phyloP scores from a whole-genome alignment of 768 basidiomycete species.

The Sistotremastrum suecicum region DNA sequence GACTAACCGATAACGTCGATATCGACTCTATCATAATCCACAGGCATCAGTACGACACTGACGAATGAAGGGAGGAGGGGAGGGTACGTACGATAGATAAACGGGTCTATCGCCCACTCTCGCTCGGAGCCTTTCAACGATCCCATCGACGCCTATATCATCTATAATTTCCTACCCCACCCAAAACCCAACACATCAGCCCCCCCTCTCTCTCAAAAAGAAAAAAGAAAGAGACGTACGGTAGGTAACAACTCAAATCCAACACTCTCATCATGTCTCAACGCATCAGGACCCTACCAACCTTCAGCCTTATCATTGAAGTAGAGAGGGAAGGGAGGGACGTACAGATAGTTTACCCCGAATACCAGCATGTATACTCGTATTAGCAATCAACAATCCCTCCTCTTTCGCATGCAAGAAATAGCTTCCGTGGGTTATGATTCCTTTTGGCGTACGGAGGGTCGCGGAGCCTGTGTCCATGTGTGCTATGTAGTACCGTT shows the following conservation, averaged over 20 bases:
- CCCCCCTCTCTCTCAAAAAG: too few relatives aligned
- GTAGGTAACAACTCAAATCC: constrained; percentile 72
- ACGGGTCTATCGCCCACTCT: constrained; percentile 65
- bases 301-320: too few relatives aligned
- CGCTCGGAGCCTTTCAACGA: constrained; percentile 54
- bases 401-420: constrained; percentile 71
- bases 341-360: constrained; percentile 55
- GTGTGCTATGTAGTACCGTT: constrained; percentile 17
- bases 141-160: constrained; percentile 55
- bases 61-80: background rate
- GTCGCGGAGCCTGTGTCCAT: constrained; percentile 16
- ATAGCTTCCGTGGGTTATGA: constrained; percentile 80
- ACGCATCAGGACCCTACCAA: constrained; percentile 16
- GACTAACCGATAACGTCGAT: constrained; percentile 9
- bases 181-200: too few relatives aligned
- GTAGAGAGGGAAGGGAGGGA: too few relatives aligned
- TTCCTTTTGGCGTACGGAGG: constrained; percentile 34
- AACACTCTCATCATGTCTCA: constrained; percentile 47
- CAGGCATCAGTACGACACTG: too few relatives aligned
- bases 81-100: constrained; percentile 39
- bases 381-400: constrained; percentile 51
- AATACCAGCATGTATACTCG: constrained; percentile 75
- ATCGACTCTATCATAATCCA: constrained; percentile 6
- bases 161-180: constrained; percentile 53
- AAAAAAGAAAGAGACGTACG: too few relatives aligned